Conservation (phyloP, 805 yeast species). For the Saccharomyces kudriavzevii region DNA sequence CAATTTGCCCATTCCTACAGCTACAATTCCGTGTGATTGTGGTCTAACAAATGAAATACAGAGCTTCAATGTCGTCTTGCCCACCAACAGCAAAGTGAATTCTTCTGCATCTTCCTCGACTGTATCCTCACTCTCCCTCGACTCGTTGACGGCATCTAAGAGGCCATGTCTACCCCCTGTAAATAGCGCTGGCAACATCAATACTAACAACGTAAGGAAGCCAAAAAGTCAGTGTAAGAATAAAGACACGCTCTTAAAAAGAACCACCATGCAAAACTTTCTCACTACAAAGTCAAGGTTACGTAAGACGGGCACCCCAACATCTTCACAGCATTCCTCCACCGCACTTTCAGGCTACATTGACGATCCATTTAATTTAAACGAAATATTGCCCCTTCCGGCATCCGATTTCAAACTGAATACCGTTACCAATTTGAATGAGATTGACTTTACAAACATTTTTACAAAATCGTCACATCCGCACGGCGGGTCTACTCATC, state of each 20-base stretch:
- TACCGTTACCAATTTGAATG: conserved; percentile 17
- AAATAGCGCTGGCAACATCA: conserved; percentile 9
- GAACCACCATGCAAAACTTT: conserved; percentile 14
- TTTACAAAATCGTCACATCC: conserved; percentile 22
- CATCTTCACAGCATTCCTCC: not conserved
- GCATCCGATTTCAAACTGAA: conserved; percentile 6
- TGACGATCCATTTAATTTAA: not conserved
- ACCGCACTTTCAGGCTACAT: not conserved
- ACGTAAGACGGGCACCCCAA: not conserved
- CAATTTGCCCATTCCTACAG: conserved; percentile 27
- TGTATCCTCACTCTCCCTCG: not conserved
- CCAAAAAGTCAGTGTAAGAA: conserved; percentile 5
- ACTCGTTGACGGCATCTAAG: not conserved
- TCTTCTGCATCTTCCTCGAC: not conserved
- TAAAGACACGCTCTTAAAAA: conserved; percentile 13
- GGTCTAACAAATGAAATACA: conserved; percentile 31
- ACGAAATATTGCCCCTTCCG: not conserved
- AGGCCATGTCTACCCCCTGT: not conserved
- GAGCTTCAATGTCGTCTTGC: conserved; percentile 29
- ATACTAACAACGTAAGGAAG: conserved; percentile 4
- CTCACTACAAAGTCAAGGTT: conserved; percentile 2
- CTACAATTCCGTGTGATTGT: conserved; percentile 32
- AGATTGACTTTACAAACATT: conserved; percentile 31
- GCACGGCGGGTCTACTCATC: not conserved
- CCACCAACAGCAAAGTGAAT: conserved; percentile 8